A percentile compares a stretch with the other conserved stretches of the same genome.
phyloP scores from a whole-genome alignment of 2,329 filamentous ascomycete genomes.

The Talaromyces sp. region DNA sequence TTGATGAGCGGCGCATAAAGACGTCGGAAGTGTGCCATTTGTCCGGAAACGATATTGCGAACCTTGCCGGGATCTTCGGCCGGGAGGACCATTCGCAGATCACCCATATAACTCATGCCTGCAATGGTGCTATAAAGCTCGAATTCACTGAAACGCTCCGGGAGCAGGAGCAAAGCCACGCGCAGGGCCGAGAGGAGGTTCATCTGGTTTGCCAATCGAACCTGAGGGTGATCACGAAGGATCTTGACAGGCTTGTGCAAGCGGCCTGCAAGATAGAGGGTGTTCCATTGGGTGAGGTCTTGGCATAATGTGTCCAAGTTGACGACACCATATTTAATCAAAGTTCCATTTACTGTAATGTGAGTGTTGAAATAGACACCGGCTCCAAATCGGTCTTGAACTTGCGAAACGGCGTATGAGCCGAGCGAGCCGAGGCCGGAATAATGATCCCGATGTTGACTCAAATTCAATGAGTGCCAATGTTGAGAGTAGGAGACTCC shows the following conservation, averaged over 20 bases:
- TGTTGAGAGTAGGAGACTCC: constrained; percentile 93
- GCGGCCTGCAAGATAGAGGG: constrained; percentile 91
- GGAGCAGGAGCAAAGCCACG: constrained; percentile 83
- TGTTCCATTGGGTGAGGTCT: constrained; percentile 90
- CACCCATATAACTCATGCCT: constrained; percentile 89
- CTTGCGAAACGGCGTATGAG: constrained; percentile 78
- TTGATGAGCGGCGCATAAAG: constrained; percentile 89
- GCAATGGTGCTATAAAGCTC: constrained; percentile 90
- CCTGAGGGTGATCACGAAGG: constrained; percentile 85
- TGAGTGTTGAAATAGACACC: constrained; percentile 98
- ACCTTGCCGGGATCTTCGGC: constrained; percentile 93
- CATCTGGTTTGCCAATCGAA: constrained; percentile 92
- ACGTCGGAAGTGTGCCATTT: constrained; percentile 86
- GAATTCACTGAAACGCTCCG: constrained; percentile 79
- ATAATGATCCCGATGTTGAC: constrained; percentile 89
- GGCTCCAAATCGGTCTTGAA: constrained; percentile 87
- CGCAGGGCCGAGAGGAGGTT: constrained; percentile 91
- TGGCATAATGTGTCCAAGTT: constrained; percentile 86
- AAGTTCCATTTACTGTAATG: constrained; percentile 87
- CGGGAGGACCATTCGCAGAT: constrained; percentile 90
- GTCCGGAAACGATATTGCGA: constrained; percentile 88
- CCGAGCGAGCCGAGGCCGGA: constrained; percentile 81
- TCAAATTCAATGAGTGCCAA: constrained; percentile 92
- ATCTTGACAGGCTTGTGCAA: constrained; percentile 99
- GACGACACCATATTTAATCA: constrained; percentile 98